Base-by-base conservation (phyloP, 768 basidiomycete species). In the Mycena kentingensis region DNA sequence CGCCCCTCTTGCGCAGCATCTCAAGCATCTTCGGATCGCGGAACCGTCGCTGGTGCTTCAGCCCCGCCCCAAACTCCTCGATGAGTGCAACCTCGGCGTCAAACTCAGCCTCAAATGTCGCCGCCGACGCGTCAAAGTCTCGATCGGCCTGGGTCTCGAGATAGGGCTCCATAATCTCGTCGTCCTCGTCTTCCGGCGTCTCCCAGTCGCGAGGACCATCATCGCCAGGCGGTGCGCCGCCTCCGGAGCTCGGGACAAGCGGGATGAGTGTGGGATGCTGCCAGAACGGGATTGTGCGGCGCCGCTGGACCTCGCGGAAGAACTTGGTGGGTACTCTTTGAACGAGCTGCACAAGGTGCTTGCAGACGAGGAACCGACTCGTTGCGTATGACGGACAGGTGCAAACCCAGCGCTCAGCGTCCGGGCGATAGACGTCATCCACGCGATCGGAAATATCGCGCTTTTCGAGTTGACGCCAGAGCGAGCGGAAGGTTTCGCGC, bases 401-500 rank as follows among this genome's bases (percentile, higher is more conserved):
- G 32, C 63, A 65, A 4, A 60, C 52, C 63, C 60, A 64, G 27
- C 21, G 13, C 15, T 42, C 13, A 13, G 49, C 24, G 29, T 64
- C 44, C 21, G 55, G 60, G 8, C 37, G 11, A 25, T 62, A 62
- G 28, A 58, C 49, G 6, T 19, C 15, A 29, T 60, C 55, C 7
- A 55, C 5, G 35, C 26, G 18, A 60, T 60, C 2, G 25, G 54
- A 15, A 49, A 49, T 22, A 42, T 36, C 27, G n/a, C n/a, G n/a
- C 34, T 15, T 61, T 26, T 45, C 48, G 11, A 42, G 27, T 44
- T 48, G 51, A 25, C 39, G 47, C 66, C 63, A 67, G 19, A 46
- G 51, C 18, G 21, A 29, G 41, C 66, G 65, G 51, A 67, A 65
- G 24, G 18, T 52, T 36, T 63, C 57, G 25, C 62, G 51, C 66